Evolutionary conservation across 192 early-diverging fungal genomes (phyloP).

Genomic region (Backusella mclennaniae): DNA sequence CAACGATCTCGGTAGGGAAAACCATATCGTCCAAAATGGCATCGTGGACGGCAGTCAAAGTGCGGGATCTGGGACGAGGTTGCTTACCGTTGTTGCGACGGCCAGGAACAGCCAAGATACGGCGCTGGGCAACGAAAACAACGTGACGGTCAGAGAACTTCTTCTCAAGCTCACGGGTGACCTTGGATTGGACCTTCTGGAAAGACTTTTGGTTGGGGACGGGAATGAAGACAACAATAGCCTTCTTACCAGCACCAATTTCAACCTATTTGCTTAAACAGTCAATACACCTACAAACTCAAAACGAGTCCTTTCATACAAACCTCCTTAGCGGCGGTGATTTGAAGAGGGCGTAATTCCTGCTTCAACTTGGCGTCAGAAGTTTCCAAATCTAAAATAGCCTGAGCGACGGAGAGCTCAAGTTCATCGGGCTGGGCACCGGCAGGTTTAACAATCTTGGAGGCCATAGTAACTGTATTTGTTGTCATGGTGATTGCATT

Average conservation of each 20-base stretch:
- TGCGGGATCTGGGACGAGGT: conserved; percentile 92
- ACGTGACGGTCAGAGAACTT: conserved; percentile 99
- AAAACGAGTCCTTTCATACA: background rate
- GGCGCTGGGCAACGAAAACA: conserved; percentile 88
- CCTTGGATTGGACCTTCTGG: conserved; percentile 93
- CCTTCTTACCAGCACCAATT: conserved; percentile 92
- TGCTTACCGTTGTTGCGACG: conserved; percentile 89
- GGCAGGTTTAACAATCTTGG: conserved; percentile 39
- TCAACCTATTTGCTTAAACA: conserved; percentile 59
- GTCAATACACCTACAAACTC: background rate
- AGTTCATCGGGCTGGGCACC: conserved; percentile 64
- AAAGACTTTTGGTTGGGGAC: conserved; percentile 92
- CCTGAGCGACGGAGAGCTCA: conserved; percentile 93
- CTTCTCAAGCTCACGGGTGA: conserved; percentile 99
- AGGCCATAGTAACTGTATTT: conserved; percentile 12
- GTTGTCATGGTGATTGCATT: background rate
- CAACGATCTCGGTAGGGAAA: conserved; percentile 98
- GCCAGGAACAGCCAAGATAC: conserved; percentile 92
- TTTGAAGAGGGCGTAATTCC: conserved; percentile 95
- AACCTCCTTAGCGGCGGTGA: conserved; percentile 93
- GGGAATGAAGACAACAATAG: conserved; percentile 95
- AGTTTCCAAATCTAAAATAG: conserved; percentile 92
- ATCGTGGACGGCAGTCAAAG: conserved; percentile 95
- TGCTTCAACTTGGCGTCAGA: conserved; percentile 97
- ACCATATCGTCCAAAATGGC: conserved; percentile 96